These are phyloP conservation scores for Pelagophyceae sp. DNA, from an alignment of 352 stramenopile genomes.

Conservation along the genomic window DNA sequence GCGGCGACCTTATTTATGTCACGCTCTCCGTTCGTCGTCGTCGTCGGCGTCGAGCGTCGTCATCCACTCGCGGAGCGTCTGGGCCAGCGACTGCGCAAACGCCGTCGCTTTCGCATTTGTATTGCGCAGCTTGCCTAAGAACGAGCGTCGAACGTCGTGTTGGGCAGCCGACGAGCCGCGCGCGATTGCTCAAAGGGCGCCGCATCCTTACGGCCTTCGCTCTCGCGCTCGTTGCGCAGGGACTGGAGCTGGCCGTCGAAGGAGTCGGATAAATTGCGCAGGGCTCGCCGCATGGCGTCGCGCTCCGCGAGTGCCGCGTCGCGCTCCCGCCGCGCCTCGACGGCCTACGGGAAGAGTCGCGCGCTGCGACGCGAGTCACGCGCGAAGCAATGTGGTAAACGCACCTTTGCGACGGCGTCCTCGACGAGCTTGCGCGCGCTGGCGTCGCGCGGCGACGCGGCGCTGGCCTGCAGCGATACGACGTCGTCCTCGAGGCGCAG, in stretches of 20 bases:
- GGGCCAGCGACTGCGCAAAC: background rate
- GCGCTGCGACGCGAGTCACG: no score
- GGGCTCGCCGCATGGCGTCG: background rate
- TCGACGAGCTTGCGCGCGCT: background rate
- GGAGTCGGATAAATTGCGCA: background rate
- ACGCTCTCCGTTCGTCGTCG: no score
- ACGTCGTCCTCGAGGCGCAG: background rate
- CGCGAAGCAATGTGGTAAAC: no score
- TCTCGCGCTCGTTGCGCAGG: background rate
- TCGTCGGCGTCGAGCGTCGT: background rate
- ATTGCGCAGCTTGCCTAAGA: background rate
- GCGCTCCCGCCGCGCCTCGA: background rate
- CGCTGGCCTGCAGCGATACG: background rate
- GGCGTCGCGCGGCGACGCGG: background rate
- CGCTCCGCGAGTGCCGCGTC: background rate
- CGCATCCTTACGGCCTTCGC: background rate
- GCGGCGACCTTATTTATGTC: no score
- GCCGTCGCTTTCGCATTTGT: no score
- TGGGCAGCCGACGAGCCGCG: no score
- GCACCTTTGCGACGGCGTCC: background rate
- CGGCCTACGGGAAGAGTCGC: background rate
- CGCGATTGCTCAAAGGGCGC: background rate
- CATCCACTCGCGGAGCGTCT: background rate
- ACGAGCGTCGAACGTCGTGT: no score
- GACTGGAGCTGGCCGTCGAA: background rate